A percentile compares a stretch with the other conserved stretches of the same genome.
phyloP scores from a whole-genome alignment of 2,329 filamentous ascomycete genomes.

The Parascedosporium putredinis region DNA sequence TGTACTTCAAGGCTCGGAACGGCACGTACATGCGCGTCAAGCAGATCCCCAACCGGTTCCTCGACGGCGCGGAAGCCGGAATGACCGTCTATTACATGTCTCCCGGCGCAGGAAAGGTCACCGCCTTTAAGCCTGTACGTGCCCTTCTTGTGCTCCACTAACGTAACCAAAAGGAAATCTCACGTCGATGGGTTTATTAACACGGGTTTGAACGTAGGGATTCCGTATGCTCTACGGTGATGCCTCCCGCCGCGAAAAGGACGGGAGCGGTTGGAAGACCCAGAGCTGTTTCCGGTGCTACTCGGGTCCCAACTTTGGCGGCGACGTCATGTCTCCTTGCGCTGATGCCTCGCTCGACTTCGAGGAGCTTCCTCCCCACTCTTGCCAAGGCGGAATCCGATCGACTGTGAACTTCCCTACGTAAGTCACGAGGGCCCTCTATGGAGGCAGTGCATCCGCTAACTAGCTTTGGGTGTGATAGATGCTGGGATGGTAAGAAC shows the following conservation, averaged over 20 bases:
- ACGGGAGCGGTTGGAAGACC: slow-evolving; percentile 29
- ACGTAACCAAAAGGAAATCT: too few relatives aligned
- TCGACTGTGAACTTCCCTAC: slow-evolving; percentile 33
- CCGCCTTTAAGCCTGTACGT: slow-evolving; percentile 30
- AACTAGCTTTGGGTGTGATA: too few relatives aligned
- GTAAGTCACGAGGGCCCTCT: too few relatives aligned
- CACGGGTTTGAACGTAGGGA: too few relatives aligned
- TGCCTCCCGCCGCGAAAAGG: slow-evolving; percentile 34
- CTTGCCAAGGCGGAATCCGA: slow-evolving; percentile 31
- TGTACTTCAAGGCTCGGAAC: slow-evolving; percentile 23
- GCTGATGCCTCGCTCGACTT: slow-evolving; percentile 31
- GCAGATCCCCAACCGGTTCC: slow-evolving; percentile 23
- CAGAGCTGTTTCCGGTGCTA: slow-evolving; percentile 29
- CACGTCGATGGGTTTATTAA: too few relatives aligned
- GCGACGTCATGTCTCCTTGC: slow-evolving; percentile 22
- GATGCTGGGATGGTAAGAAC: slow-evolving; percentile 35
- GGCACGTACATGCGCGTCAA: slow-evolving; percentile 23
- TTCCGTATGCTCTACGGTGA: slow-evolving; percentile 37
- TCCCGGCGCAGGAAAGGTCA: slow-evolving; percentile 17
- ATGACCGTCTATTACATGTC: slow-evolving; percentile 28
- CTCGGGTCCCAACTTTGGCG: slow-evolving; percentile 26
- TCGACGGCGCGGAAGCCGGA: slow-evolving; percentile 21
- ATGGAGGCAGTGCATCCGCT: too few relatives aligned
- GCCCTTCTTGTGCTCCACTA: background rate
- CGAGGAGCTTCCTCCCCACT: slow-evolving; percentile 26